Percentiles rank a stretch among this genome's conserved stretches.
phyloP scores from a whole-genome alignment of 495 filamentous ascomycete species.

The Pyrenula massariospora region DNA sequence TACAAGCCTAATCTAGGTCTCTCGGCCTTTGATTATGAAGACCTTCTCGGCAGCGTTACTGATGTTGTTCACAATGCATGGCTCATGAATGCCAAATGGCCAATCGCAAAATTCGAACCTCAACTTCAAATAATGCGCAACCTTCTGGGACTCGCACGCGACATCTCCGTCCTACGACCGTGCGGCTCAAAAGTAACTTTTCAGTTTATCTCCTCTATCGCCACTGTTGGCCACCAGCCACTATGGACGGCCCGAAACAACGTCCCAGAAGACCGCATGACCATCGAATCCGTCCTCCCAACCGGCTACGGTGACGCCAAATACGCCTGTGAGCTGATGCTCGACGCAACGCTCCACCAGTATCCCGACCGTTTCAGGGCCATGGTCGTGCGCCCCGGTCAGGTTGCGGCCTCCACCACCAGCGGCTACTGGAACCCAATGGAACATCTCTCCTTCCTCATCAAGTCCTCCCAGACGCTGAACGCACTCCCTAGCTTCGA shows the following conservation, averaged over 20 bases:
- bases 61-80: constrained; percentile 48
- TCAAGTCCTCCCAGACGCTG: constrained; percentile 39
- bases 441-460: constrained; percentile 36
- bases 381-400: constrained; percentile 33
- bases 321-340: constrained; percentile 34
- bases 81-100: constrained; percentile 38
- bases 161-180: constrained; percentile 10
- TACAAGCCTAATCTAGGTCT: constrained; percentile 34
- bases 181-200: constrained; percentile 22
- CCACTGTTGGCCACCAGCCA: constrained; percentile 31
- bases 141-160: constrained; percentile 31
- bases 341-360: constrained; percentile 33
- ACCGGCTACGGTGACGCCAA: constrained; percentile 42
- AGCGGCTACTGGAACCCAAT: constrained; percentile 41
- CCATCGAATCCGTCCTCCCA: constrained; percentile 22
- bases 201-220: constrained; percentile 46
- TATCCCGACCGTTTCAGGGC: constrained; percentile 27
- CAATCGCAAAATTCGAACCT: constrained; percentile 29
- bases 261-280: constrained; percentile 18
- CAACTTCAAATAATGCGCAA: constrained; percentile 38
- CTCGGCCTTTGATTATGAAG: constrained; percentile 17
- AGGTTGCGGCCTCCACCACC: constrained; percentile 34
- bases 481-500: constrained; percentile 28
- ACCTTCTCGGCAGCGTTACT: constrained; percentile 29
- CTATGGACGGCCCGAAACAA: constrained; percentile 10